A percentile compares a stretch with the other conserved stretches of the same genome.
Evolutionary conservation across 306 rosid genomes (phyloP).

Genomic region (Vachellia collinsii): DNA sequence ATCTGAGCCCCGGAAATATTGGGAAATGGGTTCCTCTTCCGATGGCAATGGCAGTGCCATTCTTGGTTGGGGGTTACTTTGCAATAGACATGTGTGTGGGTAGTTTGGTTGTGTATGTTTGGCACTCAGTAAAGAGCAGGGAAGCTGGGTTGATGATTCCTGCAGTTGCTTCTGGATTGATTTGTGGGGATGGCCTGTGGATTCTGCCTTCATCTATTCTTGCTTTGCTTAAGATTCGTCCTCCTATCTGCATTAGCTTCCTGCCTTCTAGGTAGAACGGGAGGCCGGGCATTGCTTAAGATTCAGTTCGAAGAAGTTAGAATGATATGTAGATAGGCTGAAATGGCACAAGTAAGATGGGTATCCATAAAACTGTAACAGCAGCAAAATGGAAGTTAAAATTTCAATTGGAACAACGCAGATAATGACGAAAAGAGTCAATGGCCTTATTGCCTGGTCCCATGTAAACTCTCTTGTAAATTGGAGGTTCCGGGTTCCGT

Average conservation of each 20-base stretch:
- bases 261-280: slow-evolving; percentile 38
- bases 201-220: slow-evolving; percentile 83
- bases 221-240: slow-evolving; percentile 64
- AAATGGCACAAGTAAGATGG: background rate
- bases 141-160: slow-evolving; percentile 72
- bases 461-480: no score
- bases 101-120: slow-evolving; percentile 71
- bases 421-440: no score
- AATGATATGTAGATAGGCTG: background rate
- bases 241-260: slow-evolving; percentile 88
- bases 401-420: background rate
- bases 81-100: slow-evolving; percentile 89
- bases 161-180: slow-evolving; percentile 89
- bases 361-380: background rate
- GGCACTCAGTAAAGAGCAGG: slow-evolving; percentile 53
- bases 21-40: slow-evolving; percentile 84
- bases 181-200: slow-evolving; percentile 96
- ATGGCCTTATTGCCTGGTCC: no score
- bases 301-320: background rate
- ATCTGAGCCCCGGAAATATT: slow-evolving; percentile 47
- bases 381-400: background rate
- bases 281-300: slow-evolving; percentile 9
- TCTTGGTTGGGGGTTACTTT: slow-evolving; percentile 81
- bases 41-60: slow-evolving; percentile 96
- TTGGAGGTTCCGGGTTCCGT: no score